These are phyloP conservation scores for Helenozyma baotianmanensis DNA, from an alignment of 805 yeast species.

Conservation along the genomic window DNA sequence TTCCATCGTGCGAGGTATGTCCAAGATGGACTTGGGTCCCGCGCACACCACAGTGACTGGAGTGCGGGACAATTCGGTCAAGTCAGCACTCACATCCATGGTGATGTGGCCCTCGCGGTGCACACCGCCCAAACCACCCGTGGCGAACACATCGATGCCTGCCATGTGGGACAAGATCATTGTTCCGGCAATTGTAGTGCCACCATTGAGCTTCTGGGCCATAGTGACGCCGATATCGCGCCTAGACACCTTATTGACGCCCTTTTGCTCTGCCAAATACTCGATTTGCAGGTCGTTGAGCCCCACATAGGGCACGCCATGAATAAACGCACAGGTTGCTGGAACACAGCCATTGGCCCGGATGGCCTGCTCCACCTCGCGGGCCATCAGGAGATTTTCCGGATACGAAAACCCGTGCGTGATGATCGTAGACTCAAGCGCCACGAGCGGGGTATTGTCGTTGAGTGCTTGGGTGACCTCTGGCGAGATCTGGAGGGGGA, in stretches of 20 bases:
- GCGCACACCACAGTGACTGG: conserved; percentile 89
- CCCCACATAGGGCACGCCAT: conserved; percentile 73
- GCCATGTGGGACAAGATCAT: conserved; percentile 75
- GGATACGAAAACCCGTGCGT: conserved; percentile 90
- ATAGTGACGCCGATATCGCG: conserved; percentile 73
- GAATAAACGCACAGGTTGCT: conserved; percentile 76
- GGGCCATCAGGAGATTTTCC: conserved; percentile 68
- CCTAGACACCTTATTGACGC: conserved; percentile 64
- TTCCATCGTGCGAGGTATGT: conserved; percentile 76
- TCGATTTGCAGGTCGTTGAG: conserved; percentile 45
- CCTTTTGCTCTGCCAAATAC: conserved; percentile 39
- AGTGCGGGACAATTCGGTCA: conserved; percentile 77
- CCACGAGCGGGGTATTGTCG: conserved; percentile 62
- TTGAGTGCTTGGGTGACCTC: conserved; percentile 63
- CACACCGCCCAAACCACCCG: conserved; percentile 93
- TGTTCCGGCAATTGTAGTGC: conserved; percentile 86
- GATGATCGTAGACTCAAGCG: conserved; percentile 81
- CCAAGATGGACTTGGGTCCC: conserved; percentile 85
- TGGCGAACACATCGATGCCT: conserved; percentile 81
- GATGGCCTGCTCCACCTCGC: conserved; percentile 56
- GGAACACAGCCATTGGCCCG: conserved; percentile 68
- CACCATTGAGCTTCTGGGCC: conserved; percentile 65
- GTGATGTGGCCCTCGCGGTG: conserved; percentile 72
- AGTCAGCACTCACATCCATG: conserved; percentile 82
- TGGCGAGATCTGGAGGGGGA: conserved; percentile 26